A percentile compares a stretch with the other conserved stretches of the same genome.
These are phyloP conservation scores for Pyrenophora teres DNA, from an alignment of 2,329 filamentous ascomycete species.

Conservation along the genomic window DNA sequence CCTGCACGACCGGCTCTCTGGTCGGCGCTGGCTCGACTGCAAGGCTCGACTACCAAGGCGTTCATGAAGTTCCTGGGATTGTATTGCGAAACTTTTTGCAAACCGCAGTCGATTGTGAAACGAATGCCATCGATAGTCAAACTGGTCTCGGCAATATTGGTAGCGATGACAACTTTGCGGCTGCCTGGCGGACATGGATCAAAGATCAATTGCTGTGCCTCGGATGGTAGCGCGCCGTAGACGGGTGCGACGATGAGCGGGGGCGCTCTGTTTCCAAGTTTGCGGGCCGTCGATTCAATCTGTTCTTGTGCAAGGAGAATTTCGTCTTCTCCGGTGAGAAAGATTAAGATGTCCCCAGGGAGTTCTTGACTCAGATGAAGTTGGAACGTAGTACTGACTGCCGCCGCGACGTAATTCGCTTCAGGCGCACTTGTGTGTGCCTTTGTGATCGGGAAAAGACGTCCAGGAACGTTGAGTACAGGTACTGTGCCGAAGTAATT, in stretches of 20 bases:
- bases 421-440: constrained; percentile 65
- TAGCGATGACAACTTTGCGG: constrained; percentile 90
- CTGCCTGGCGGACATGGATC: constrained; percentile 84
- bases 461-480: constrained; percentile 70
- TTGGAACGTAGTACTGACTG: constrained; percentile 91
- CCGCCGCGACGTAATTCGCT: constrained; percentile 89
- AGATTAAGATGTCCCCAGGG: constrained; percentile 86
- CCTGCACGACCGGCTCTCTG: constrained; percentile 92
- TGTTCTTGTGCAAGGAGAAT: constrained; percentile 87
- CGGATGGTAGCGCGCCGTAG: constrained; percentile 89
- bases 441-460: background rate
- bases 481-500: constrained; percentile 86
- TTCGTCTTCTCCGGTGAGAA: constrained; percentile 94
- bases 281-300: constrained; percentile 82
- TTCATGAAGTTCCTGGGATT: constrained; percentile 93
- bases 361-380: constrained; percentile 80
- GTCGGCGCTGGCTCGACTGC: constrained; percentile 88
- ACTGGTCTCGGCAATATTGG: constrained; percentile 96
- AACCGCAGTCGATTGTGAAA: constrained; percentile 94
- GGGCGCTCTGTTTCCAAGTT: constrained; percentile 80
- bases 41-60: constrained; percentile 86
- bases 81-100: constrained; percentile 84
- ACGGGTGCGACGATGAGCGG: constrained; percentile 92
- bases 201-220: constrained; percentile 91
- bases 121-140: constrained; percentile 95